Percentiles rank a stretch among this genome's conserved stretches.
Evolutionary conservation across 108 stramenopile species (phyloP).

Genomic region (Skeletonema potamos): DNA sequence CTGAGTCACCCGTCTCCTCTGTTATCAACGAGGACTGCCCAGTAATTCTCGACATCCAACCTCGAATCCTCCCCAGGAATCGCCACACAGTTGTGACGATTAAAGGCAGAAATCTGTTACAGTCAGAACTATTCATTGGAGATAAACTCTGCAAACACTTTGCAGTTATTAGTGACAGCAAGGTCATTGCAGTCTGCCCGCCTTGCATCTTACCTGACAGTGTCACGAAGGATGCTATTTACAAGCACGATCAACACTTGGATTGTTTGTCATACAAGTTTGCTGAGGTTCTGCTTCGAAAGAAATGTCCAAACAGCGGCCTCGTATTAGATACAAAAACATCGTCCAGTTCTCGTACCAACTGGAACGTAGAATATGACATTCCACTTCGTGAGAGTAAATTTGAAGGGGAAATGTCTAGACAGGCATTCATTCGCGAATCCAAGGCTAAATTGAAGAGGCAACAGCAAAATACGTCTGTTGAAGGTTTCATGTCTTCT

Average conservation of each 20-base stretch:
- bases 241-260: constrained; percentile 1
- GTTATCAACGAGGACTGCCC: constrained; percentile 12
- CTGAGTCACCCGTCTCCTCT: neutral
- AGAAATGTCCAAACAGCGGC: constrained; percentile 22
- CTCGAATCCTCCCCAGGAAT: constrained; percentile 32
- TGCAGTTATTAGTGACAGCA: constrained; percentile 51
- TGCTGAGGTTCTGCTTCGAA: constrained; percentile 22
- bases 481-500: constrained; percentile 23
- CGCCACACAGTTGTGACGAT: constrained; percentile 51
- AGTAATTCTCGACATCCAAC: constrained; percentile 20
- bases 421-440: constrained; percentile 13
- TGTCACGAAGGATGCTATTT: constrained; percentile 21
- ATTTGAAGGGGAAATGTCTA: constrained; percentile 13
- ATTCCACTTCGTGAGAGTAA: constrained; percentile 25
- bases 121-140: constrained; percentile 44
- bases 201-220: constrained; percentile 35
- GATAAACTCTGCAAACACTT: constrained; percentile 27
- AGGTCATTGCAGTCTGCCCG: constrained; percentile 61
- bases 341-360: neutral
- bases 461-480: neutral
- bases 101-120: constrained; percentile 48
- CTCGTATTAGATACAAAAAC: constrained; percentile 14
- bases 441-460: constrained; percentile 11
- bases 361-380: constrained; percentile 41
- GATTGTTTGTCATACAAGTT: constrained; percentile 31